A percentile compares a stretch with the other conserved stretches of the same genome.
phyloP scores from a whole-genome alignment of 257 asterid genomes.

The Forsythia suspensa region DNA sequence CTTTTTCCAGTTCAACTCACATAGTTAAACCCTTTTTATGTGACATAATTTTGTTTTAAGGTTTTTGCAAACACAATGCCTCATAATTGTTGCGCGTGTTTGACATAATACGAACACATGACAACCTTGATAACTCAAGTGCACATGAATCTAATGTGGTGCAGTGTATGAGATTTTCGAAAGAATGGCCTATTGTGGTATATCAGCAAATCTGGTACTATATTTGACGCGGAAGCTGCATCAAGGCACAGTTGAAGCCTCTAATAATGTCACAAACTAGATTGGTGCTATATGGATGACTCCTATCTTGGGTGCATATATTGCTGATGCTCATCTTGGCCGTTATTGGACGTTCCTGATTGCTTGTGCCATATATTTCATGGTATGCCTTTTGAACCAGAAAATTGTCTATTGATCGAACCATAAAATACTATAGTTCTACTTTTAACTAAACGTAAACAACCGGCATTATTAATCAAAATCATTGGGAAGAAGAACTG shows the following conservation, averaged over 20 bases:
- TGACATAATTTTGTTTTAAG: too few relatives aligned
- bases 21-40: too few relatives aligned
- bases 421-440: too few relatives aligned
- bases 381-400: conserved; percentile 27
- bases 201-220: conserved; percentile 53
- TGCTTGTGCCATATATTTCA: conserved; percentile 41
- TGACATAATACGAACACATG: neutral
- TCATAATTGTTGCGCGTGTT: too few relatives aligned
- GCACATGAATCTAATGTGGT: neutral
- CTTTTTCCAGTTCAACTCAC: too few relatives aligned
- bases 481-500: too few relatives aligned
- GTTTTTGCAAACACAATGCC: too few relatives aligned
- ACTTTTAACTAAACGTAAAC: too few relatives aligned
- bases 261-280: conserved; percentile 67
- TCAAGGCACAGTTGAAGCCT: conserved; percentile 54
- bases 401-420: too few relatives aligned
- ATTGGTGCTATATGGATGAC: conserved; percentile 61
- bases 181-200: conserved; percentile 61
- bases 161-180: conserved; percentile 69
- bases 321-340: conserved; percentile 64
- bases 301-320: conserved; percentile 57
- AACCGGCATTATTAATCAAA: too few relatives aligned
- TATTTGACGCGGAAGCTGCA: conserved; percentile 51
- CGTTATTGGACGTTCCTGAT: conserved; percentile 57
- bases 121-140: neutral